Evolutionary conservation across 2,329 filamentous ascomycete genomes (phyloP), one percentile per base, ranked within the genome.

Genomic region (Colletotrichum liaoningense): DNA sequence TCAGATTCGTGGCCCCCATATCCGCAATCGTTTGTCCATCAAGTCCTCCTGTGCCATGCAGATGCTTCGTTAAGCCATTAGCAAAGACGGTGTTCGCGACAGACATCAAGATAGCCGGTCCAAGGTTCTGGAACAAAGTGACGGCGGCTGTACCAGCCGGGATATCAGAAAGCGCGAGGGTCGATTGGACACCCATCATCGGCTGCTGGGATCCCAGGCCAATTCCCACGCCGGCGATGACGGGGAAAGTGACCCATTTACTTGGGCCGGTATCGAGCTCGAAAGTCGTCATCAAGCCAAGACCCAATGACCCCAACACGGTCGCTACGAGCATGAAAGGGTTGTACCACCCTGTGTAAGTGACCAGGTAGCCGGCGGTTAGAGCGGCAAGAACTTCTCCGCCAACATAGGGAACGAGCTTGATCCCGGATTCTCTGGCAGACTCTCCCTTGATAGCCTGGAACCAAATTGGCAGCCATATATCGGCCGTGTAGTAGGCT

Each of bases 1-100:
- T 87, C 38, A 94, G 83, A 75, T 89, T 86, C 0, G 91, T 93
- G 2, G 87, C 86, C 19, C 87, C 87, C 0, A 84, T 84, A 1
- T 81, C 77, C 24, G 86, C 79, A 5, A 88, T 81, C 0, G 76
- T 76, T 3, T 67, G 56, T 3, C 69, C 69, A 24, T 67, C 49
- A 16, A 69, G 22, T 5, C 69, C 69, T 14, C 69, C 58, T 12
- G 57, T 59, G 62, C 75, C n/a, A 82, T 79, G 75, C 80, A 78
- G 42, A 87, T 79, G 4, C 76, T 78, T 76, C 24, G 72, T 73
- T 6, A 75, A 46, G 9, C 60, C 54, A 26, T 73, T 75, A 12
- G 67, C 62, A 33, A 75, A 75, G 38, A 75, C 66, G 2, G 54
- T 49, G 19, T 75, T 74, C 14, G 73, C 66, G 11, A 74, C 67